Base-by-base conservation (phyloP, 1,284 basidiomycete genomes). In the Omphalotus olearius region DNA sequence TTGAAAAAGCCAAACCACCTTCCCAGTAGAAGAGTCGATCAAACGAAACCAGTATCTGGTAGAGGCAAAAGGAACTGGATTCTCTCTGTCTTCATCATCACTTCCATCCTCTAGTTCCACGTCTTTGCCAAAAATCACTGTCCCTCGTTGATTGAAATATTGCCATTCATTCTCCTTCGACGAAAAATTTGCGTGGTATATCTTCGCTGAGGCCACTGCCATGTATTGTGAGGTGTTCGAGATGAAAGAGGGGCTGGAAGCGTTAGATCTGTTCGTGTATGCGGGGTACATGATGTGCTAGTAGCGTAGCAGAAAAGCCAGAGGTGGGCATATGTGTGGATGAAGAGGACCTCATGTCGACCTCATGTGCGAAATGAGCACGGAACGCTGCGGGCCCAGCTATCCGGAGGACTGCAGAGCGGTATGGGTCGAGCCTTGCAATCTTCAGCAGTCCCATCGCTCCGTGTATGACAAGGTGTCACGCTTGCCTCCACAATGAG, bases 1-100 rank as follows among this genome's bases (percentile, higher is more conserved):
- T 60, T 87, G 86, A 67, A 96, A 93, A 66, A 88, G 82, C 94
- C 94, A 98, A 14, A 92, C 80, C 36, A 91, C 82, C 58, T 88
- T 89, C 33, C 85, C 78, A 2, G 82, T 82, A 28, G 79, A 78
- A 64, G 78, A 70, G 55, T 93, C 80, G 56, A 92, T 78, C 39
- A 96, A 82, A 25, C 91, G 78, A 65, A 91, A 86, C 72, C 73
- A 75, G 51, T 69, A 64, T 44, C 56, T 43, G 16, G 39, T 26
- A 14, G 42, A 20, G 10, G 59, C 28, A 60, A 56, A 7, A 47
- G 57, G n/a, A 57, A 57, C 11, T 51, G 53, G 14, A 46, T 57
- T 51, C 38, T 42, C 46, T 35, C 54, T 52, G 14, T 50, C 60
- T 25, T 36, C 52, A 6, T 53, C 51, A 6, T 42, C 56, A 11